Conservation (phyloP, 305 asterid genomes). For the Coffea humblotiana region DNA sequence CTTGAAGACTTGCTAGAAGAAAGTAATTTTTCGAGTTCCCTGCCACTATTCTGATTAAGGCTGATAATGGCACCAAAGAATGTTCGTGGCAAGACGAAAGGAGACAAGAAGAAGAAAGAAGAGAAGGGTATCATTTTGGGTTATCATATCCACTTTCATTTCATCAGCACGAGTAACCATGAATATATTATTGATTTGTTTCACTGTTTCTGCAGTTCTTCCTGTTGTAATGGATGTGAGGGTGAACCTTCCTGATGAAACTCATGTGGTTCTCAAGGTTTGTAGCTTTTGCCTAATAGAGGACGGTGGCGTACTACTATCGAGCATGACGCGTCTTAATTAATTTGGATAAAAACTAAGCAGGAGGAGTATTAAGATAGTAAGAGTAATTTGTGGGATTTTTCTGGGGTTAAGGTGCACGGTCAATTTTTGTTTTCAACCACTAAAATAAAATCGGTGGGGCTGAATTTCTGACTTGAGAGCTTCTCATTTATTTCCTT, state of each 20-base stretch:
- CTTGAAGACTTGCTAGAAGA: too few relatives aligned
- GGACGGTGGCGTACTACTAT: too few relatives aligned
- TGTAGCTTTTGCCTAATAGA: constrained; percentile 17
- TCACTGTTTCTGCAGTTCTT: constrained; percentile 58
- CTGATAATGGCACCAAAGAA: constrained; percentile 87
- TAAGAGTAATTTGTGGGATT: too few relatives aligned
- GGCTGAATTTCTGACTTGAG: too few relatives aligned
- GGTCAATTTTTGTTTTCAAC: too few relatives aligned
- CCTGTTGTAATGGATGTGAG: constrained; percentile 85
- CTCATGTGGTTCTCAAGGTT: constrained; percentile 79
- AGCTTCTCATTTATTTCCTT: background rate
- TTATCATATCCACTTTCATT: background rate
- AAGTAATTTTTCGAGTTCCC: too few relatives aligned
- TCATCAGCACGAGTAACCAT: too few relatives aligned
- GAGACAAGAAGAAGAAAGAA: constrained; percentile 97
- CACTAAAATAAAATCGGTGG: too few relatives aligned
- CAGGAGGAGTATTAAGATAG: too few relatives aligned
- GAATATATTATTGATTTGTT: too few relatives aligned
- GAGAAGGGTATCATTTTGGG: constrained; percentile 57
- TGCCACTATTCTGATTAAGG: background rate
- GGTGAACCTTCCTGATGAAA: constrained; percentile 82
- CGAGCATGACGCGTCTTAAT: background rate
- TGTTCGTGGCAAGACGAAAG: constrained; percentile 83
- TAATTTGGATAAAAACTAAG: background rate
- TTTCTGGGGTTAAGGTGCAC: too few relatives aligned